Evolutionary conservation across 164 flowering plant species (phyloP), one percentile per base, ranked within the genome.

Genomic region (Tetracentron sinense): DNA sequence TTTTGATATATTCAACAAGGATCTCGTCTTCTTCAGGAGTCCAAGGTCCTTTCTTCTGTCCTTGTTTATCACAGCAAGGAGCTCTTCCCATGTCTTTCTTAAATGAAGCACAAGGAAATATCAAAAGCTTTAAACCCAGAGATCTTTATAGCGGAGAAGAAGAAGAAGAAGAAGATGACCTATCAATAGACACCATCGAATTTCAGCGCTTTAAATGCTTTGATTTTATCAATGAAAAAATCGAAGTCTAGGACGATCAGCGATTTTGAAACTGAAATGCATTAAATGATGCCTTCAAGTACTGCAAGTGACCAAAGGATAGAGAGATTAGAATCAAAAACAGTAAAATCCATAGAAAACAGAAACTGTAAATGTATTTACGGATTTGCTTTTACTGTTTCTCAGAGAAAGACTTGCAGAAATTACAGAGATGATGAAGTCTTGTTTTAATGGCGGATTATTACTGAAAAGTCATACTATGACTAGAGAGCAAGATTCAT

Each of bases 21-120:
- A 79, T 59, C 62, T 83, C 83, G 61, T 87, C 96, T 77, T 90
- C 94, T 30, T 85, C 96, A 31, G 87, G 71, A 22, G 87, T 78
- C 96, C 96, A 90, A 6, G 91, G 88, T 38, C 96, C 96, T 77
- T 78, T 90, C 81, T 86, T 87, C 82, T 84, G 62, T 35, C 91
- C 92, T 65, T 72, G 74, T 75, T 80, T 83, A 30, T 89, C 96
- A 79, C 96, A 89, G 61, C 92, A 89, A 11, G 96, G 96, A 4
- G 83, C 66, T 71, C 96, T 83, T 33, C 92, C 90, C 92, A 85
- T 85, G 48, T 65, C 59, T 16, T 38, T 38, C 44, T 38, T 38
- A 38, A 38, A 38, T 38, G 44, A 8, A 10, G 44, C 23, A 42
- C 22, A 4, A 25, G 14, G n/a, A 50, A 42, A 21, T 20, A 31